Percentiles rank a stretch among this genome's conserved stretches.
These are phyloP conservation scores for Aspergillus diversus DNA, from an alignment of 495 filamentous ascomycete genomes.

Conservation along the genomic window DNA sequence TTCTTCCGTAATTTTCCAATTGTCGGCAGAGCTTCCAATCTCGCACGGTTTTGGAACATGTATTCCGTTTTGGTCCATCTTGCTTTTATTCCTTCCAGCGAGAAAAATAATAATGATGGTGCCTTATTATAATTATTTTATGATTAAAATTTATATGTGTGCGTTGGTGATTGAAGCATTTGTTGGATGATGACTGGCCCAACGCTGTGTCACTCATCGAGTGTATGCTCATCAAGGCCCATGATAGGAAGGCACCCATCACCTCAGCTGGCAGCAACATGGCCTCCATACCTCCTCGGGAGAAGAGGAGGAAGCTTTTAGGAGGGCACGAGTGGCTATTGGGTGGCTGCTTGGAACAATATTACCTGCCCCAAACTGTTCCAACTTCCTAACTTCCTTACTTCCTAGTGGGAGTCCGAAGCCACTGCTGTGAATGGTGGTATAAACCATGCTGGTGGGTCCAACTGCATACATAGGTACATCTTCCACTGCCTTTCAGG, in stretches of 20 bases:
- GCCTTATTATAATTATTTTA: neutral
- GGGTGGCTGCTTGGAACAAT: neutral
- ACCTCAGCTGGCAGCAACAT: neutral
- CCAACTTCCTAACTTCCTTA: no score
- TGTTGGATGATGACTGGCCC: neutral
- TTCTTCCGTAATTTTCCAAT: no score
- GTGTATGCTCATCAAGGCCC: neutral
- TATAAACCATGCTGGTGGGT: neutral
- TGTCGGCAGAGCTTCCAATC: no score
- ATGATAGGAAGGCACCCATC: neutral
- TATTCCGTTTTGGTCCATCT: no score
- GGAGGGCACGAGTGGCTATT: neutral
- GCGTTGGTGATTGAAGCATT: neutral
- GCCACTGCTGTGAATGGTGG: neutral
- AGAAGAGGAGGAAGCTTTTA: neutral
- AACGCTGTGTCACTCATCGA: neutral
- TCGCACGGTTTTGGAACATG: no score
- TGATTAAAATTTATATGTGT: neutral
- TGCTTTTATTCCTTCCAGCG: no score
- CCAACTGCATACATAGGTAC: neutral
- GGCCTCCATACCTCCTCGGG: neutral
- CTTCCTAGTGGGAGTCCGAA: neutral
- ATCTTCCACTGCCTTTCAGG: no score
- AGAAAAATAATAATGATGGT: no score
- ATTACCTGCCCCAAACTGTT: neutral